These are phyloP conservation scores for Eimeria sp. DNA, from an alignment of 169 alveolate genomes.

Conservation along the genomic window DNA sequence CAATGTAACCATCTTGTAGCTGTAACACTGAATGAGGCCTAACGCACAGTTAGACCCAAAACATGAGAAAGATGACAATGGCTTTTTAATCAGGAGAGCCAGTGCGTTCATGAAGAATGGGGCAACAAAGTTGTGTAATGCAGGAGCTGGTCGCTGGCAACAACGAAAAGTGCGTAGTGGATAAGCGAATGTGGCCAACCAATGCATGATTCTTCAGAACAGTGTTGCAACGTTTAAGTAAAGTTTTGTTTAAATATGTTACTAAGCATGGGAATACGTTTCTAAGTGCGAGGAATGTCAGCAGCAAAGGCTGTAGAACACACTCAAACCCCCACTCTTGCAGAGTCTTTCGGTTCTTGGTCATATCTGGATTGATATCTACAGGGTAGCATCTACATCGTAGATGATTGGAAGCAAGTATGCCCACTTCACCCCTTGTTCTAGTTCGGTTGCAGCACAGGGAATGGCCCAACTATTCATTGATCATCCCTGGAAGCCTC, in stretches of 20 bases:
- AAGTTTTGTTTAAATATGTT: too few relatives aligned
- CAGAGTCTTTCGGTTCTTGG: not conserved
- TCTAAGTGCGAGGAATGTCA: not conserved
- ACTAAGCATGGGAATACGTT: too few relatives aligned
- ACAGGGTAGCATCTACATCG: not conserved
- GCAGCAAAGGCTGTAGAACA: not conserved
- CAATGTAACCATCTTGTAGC: not conserved
- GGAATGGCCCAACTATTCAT: not conserved
- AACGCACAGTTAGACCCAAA: not conserved
- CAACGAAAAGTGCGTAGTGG: not conserved
- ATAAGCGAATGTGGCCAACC: too few relatives aligned
- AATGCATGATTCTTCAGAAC: too few relatives aligned
- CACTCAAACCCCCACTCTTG: not conserved
- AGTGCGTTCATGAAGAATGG: not conserved
- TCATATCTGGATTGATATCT: not conserved
- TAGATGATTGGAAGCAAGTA: not conserved
- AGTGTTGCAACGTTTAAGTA: too few relatives aligned
- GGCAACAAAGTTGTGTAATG: not conserved
- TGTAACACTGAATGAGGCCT: not conserved
- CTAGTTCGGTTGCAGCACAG: not conserved
- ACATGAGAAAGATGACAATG: not conserved
- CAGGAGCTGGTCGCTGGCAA: not conserved
- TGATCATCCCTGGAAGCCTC: not conserved
- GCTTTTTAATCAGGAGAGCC: not conserved
- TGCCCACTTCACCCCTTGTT: not conserved